Conservation (phyloP, 2,329 filamentous ascomycete genomes). For the Microcyclospora pomicola region DNA sequence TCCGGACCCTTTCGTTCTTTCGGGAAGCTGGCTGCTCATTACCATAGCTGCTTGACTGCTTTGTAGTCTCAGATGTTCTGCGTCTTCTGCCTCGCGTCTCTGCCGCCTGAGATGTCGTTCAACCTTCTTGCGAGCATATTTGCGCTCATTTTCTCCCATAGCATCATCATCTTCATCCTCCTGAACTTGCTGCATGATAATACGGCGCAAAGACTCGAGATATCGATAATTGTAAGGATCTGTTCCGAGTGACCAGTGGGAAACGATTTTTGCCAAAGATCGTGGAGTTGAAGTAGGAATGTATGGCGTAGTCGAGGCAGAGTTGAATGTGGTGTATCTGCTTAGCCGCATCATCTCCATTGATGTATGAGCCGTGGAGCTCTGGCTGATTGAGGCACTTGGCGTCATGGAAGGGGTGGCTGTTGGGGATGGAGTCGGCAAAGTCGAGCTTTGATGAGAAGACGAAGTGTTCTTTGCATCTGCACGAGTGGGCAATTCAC, state of each 20-base stretch:
- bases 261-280: conserved; percentile 24
- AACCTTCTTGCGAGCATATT: conserved; percentile 25
- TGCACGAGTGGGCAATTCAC: conserved; percentile 9
- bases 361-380: conserved; percentile 14
- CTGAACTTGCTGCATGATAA: conserved; percentile 11
- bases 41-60: conserved; percentile 12
- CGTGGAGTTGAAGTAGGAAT: conserved; percentile 15
- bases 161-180: conserved; percentile 22
- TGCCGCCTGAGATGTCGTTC: conserved; percentile 29
- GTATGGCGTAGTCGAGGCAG: conserved; percentile 7
- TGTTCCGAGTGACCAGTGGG: conserved; percentile 28
- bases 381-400: conserved; percentile 15
- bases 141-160: conserved; percentile 24
- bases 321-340: conserved; percentile 23
- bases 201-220: conserved; percentile 19
- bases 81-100: conserved; percentile 22
- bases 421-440: conserved; percentile 13
- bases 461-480: background rate
- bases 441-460: background rate
- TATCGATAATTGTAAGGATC: conserved; percentile 30
- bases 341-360: conserved; percentile 22
- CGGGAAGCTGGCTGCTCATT: conserved; percentile 18
- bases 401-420: conserved; percentile 20
- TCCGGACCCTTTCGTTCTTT: conserved; percentile 2
- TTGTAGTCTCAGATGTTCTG: conserved; percentile 1